phyloP scores from a whole-genome alignment of 2,329 filamentous ascomycete genomes.

The Plenodomus biglobosus region DNA sequence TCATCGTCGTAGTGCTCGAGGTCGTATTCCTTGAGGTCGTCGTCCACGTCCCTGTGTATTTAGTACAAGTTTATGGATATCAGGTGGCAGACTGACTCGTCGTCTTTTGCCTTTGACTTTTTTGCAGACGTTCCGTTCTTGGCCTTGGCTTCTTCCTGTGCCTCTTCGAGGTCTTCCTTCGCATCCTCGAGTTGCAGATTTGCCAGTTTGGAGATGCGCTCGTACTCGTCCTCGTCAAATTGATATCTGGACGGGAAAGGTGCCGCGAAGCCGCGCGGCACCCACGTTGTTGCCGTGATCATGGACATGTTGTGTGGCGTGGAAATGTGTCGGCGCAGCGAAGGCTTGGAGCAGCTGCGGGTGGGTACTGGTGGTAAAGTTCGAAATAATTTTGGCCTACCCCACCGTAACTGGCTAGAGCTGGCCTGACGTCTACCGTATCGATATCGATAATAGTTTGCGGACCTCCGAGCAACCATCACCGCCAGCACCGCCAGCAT shows the following conservation, averaged over 20 bases:
- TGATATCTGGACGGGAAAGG: constrained; percentile 53
- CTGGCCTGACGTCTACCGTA: constrained; percentile 10
- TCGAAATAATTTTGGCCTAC: constrained; percentile 20
- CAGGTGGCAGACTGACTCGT: constrained; percentile 16
- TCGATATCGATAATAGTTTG: constrained; percentile 22
- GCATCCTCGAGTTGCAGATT: constrained; percentile 82
- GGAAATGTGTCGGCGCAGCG: constrained; percentile 8
- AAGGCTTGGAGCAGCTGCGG: constrained; percentile 11
- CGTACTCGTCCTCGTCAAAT: constrained; percentile 56
- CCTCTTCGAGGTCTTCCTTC: constrained; percentile 68
- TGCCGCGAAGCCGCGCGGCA: constrained; percentile 54
- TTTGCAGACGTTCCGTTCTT: constrained; percentile 31
- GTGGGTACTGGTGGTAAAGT: constrained; percentile 12
- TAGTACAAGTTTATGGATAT: constrained; percentile 12
- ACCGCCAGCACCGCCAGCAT: constrained; percentile 2
- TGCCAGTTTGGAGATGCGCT: constrained; percentile 54
- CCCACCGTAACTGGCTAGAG: constrained; percentile 22
- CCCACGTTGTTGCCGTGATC: constrained; percentile 57
- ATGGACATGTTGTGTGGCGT: constrained; percentile 52
- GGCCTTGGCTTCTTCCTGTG: constrained; percentile 54
- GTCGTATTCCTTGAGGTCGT: constrained; percentile 94
- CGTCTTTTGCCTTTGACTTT: constrained; percentile 23
- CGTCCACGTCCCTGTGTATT: constrained; percentile 56
- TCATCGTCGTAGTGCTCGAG: constrained; percentile 95
- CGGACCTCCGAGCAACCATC: constrained; percentile 23